Conservation (phyloP, 192 early-diverging fungal genomes). For the Podochytrium sp. region DNA sequence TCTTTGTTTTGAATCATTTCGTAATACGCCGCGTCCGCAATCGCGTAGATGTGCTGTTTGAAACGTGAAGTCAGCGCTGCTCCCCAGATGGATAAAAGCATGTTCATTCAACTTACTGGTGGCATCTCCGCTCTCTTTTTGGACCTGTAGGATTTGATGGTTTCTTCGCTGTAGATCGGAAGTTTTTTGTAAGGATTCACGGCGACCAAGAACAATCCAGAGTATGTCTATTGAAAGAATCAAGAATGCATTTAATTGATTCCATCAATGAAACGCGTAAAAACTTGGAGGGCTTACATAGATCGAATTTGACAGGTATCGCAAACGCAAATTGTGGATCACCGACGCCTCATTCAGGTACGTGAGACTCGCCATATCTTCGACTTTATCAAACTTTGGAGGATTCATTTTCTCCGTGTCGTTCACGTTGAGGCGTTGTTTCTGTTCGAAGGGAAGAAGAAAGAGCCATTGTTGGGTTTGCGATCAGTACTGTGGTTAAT, state of each 20-base stretch:
- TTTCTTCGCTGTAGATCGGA: slow-evolving; percentile 85
- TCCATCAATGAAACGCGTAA: not conserved
- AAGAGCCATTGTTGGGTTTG: not conserved
- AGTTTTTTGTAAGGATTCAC: slow-evolving; percentile 96
- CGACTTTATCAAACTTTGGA: slow-evolving; percentile 97
- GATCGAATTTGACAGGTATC: slow-evolving; percentile 89
- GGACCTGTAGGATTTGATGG: slow-evolving; percentile 69
- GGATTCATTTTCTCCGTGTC: slow-evolving; percentile 97
- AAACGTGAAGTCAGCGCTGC: not conserved
- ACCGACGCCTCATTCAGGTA: slow-evolving; percentile 98
- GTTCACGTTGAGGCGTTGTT: slow-evolving; percentile 66
- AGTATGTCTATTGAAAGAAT: slow-evolving; percentile 77
- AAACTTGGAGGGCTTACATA: slow-evolving; percentile 65
- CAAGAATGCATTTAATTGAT: not conserved
- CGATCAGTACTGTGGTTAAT: too few species aligned
- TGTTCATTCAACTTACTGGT: slow-evolving; percentile 34
- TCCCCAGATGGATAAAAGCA: too few species aligned
- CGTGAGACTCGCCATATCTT: slow-evolving; percentile 98
- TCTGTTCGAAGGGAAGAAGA: not conserved
- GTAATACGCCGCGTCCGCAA: slow-evolving; percentile 91
- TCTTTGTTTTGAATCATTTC: slow-evolving; percentile 93
- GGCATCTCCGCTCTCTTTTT: slow-evolving; percentile 54
- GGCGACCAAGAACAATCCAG: slow-evolving; percentile 97
- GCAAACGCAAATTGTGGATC: slow-evolving; percentile 92
- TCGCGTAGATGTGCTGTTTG: slow-evolving; percentile 81